phyloP scores from a whole-genome alignment of 75 land plant genomes.

The Pinus albicaulis region DNA sequence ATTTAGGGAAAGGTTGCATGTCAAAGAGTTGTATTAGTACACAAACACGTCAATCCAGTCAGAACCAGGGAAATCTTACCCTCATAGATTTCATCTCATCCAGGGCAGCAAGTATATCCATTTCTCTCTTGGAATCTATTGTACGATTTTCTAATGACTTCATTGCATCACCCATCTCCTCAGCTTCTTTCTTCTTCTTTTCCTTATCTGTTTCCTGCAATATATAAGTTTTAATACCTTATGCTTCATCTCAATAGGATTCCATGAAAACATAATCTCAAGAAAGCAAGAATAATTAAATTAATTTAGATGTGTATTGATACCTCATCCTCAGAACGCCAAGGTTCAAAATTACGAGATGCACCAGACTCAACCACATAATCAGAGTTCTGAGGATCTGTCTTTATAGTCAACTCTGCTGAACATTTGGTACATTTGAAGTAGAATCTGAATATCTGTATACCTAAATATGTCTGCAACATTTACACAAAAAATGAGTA shows the following conservation, averaged over 20 bases:
- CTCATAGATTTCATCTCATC: constrained; percentile 98
- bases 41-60: not conserved
- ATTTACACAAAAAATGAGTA: not conserved
- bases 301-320: not conserved
- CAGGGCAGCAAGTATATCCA: constrained; percentile 94
- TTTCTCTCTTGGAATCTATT: constrained; percentile 92
- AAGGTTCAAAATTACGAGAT: constrained; percentile 90
- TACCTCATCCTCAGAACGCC: constrained; percentile 95
- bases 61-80: constrained; percentile 23
- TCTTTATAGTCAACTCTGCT: constrained; percentile 82
- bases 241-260: not conserved
- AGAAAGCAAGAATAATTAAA: not conserved
- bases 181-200: constrained; percentile 68
- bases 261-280: not conserved
- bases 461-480: constrained; percentile 81
- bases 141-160: constrained; percentile 91
- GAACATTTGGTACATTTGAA: constrained; percentile 94
- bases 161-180: constrained; percentile 99
- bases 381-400: constrained; percentile 92
- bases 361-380: constrained; percentile 92
- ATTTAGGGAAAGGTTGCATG: not conserved
- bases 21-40: not conserved
- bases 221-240: constrained; percentile 1
- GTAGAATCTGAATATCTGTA: constrained; percentile 91
- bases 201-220: constrained; percentile 60